Evolutionary conservation across 352 stramenopile species (phyloP).

Genomic region (Pythium aphanidermatum): DNA sequence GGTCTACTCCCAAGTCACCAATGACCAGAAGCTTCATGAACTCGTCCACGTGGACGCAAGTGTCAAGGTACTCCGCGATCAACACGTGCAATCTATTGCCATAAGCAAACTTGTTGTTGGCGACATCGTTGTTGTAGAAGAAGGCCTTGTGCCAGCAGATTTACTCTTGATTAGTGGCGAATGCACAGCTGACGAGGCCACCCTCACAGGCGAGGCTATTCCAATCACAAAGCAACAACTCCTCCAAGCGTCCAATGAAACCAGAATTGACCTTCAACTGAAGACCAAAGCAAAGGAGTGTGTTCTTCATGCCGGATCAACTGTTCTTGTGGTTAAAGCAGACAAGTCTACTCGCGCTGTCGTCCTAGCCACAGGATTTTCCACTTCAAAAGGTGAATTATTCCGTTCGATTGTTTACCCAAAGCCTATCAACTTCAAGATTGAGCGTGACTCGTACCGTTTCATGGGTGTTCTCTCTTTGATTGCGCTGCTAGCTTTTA

Average conservation of each 20-base stretch:
- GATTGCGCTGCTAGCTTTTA: slow-evolving; percentile 24
- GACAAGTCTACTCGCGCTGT: slow-evolving; percentile 20
- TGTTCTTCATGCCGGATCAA: slow-evolving; percentile 57
- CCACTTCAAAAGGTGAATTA: slow-evolving; percentile 30
- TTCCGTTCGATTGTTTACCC: slow-evolving; percentile 32
- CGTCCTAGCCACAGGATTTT: slow-evolving; percentile 27
- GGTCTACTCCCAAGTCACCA: slow-evolving; percentile 54
- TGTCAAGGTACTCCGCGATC: slow-evolving; percentile 54
- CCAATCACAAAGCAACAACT: slow-evolving; percentile 60
- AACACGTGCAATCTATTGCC: slow-evolving; percentile 31
- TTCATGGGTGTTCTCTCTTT: slow-evolving; percentile 24
- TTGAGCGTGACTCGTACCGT: slow-evolving; percentile 30
- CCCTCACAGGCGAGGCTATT: slow-evolving; percentile 79
- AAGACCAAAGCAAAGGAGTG: slow-evolving; percentile 43
- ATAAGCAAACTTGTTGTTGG: slow-evolving; percentile 53
- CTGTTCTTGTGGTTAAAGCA: slow-evolving; percentile 10
- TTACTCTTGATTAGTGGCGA: slow-evolving; percentile 55
- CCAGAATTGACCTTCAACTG: slow-evolving; percentile 26
- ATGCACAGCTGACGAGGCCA: slow-evolving; percentile 68
- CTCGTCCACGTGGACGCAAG: slow-evolving; percentile 51
- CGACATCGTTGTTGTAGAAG: slow-evolving; percentile 60
- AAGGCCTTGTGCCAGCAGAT: slow-evolving; percentile 57
- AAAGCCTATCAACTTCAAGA: slow-evolving; percentile 18
- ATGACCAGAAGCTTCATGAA: slow-evolving; percentile 52
- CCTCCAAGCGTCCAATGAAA: slow-evolving; percentile 2